A percentile compares a stretch with the other conserved stretches of the same genome.
Conservation (phyloP, 768 basidiomycete species). For the Mycena sanguinolenta region DNA sequence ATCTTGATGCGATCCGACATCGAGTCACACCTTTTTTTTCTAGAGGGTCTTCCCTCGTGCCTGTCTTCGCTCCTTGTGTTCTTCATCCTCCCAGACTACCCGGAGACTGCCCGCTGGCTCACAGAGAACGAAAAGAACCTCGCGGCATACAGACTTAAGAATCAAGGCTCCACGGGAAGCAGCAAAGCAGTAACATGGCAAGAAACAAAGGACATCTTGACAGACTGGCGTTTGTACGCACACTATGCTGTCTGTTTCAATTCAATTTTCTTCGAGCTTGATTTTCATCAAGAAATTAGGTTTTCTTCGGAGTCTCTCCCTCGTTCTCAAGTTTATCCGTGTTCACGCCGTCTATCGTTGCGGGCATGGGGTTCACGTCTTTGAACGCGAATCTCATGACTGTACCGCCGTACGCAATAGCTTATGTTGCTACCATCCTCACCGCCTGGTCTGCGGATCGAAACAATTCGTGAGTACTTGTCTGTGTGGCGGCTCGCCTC, state of each 20-base stretch:
- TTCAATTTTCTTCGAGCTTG: background rate
- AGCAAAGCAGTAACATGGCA: conserved; percentile 52
- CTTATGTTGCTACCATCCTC: conserved; percentile 45
- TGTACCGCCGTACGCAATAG: conserved; percentile 55
- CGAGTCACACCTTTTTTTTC: background rate
- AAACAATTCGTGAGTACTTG: conserved; percentile 31
- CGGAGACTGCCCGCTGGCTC: conserved; percentile 61
- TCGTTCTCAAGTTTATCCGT: conserved; percentile 57
- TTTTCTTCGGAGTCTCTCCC: conserved; percentile 58
- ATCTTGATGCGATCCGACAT: background rate
- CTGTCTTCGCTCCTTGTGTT: conserved; percentile 48
- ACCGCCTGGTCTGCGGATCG: conserved; percentile 42
- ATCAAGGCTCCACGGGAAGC: conserved; percentile 43
- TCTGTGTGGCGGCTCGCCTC: background rate
- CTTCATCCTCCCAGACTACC: conserved; percentile 62
- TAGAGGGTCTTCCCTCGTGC: conserved; percentile 62
- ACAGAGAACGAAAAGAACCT: conserved; percentile 57
- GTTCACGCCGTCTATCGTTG: conserved; percentile 70
- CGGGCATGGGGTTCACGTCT: conserved; percentile 58
- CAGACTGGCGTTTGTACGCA: conserved; percentile 53
- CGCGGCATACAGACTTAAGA: conserved; percentile 44
- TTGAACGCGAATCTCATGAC: conserved; percentile 62
- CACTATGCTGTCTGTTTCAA: conserved; percentile 51
- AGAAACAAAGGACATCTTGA: conserved; percentile 51
- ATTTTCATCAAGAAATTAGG: conserved; percentile 3